Evolutionary conservation across 1,139 yeast genomes (phyloP).

Genomic region (Nakaseomyces kungkrabaensis): DNA sequence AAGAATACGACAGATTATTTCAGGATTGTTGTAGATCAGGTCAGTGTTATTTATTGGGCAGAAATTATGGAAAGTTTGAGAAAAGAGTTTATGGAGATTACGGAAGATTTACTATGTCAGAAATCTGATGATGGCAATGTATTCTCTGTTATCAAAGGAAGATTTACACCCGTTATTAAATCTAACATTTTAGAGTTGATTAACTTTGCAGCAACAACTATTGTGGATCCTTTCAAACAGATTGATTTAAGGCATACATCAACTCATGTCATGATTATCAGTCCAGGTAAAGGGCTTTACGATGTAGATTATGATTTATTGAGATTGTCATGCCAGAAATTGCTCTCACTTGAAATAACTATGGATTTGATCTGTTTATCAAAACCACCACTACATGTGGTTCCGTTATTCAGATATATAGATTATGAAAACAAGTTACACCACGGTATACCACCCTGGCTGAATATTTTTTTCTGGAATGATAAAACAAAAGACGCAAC

Average conservation of each 20-base stretch:
- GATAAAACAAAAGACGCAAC: slow-evolving; percentile 38
- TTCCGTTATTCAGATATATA: slow-evolving; percentile 73
- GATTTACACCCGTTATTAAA: slow-evolving; percentile 73
- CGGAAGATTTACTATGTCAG: slow-evolving; percentile 55
- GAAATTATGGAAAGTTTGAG: slow-evolving; percentile 83
- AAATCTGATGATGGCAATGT: slow-evolving; percentile 32
- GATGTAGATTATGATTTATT: slow-evolving; percentile 82
- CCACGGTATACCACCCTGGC: slow-evolving; percentile 89
- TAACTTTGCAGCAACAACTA: slow-evolving; percentile 68
- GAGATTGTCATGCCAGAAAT: slow-evolving; percentile 62
- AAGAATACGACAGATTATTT: slow-evolving; percentile 66
- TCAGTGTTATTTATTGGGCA: slow-evolving; percentile 78
- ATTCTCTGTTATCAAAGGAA: slow-evolving; percentile 38
- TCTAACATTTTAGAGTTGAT: slow-evolving; percentile 85
- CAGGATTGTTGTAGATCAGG: slow-evolving; percentile 92
- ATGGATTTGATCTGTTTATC: slow-evolving; percentile 83
- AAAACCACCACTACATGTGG: slow-evolving; percentile 84
- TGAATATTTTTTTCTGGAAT: slow-evolving; percentile 83
- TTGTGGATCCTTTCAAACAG: slow-evolving; percentile 72
- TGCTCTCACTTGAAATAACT: slow-evolving; percentile 72
- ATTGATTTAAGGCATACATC: slow-evolving; percentile 83
- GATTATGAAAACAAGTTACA: slow-evolving; percentile 45
- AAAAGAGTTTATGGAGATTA: slow-evolving; percentile 75
- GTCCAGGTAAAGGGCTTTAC: slow-evolving; percentile 89
- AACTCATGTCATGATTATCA: slow-evolving; percentile 70